A percentile compares a stretch with the other conserved stretches of the same genome.
These are phyloP conservation scores for Ceratocystiopsis minuta DNA, from an alignment of 2,329 filamentous ascomycete species.

Conservation along the genomic window DNA sequence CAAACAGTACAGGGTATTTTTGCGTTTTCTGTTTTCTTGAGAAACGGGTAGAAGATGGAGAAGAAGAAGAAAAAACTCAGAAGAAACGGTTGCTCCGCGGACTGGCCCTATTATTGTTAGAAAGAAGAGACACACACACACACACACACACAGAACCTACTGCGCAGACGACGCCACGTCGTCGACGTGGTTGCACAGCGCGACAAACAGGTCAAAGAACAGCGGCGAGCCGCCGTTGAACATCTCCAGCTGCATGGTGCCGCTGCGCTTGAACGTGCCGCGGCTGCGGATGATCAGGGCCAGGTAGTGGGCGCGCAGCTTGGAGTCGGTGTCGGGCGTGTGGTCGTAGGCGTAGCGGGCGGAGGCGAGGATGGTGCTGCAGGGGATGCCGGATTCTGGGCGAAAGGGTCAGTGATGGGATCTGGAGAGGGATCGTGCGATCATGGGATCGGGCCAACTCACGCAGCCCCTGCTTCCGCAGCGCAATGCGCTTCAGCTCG, in stretches of 20 bases:
- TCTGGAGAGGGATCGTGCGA: neutral
- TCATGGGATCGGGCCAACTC: constrained; percentile 18
- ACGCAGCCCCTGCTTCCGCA: constrained; percentile 80
- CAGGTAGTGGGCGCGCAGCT: constrained; percentile 76
- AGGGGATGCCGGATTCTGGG: constrained; percentile 58
- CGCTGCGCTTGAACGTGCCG: constrained; percentile 78
- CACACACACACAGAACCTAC: constrained; percentile 9
- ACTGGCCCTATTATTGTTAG: neutral
- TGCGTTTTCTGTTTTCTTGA: neutral
- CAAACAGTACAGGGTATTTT: constrained; percentile 3
- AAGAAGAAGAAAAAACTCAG: neutral
- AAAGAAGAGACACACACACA: too few relatives aligned
- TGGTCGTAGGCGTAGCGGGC: constrained; percentile 82
- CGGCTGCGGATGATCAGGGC: constrained; percentile 81
- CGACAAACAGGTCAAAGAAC: constrained; percentile 89
- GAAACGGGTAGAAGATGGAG: neutral
- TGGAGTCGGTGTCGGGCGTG: constrained; percentile 81
- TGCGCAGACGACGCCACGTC: constrained; percentile 37
- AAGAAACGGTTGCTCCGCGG: neutral
- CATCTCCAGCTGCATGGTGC: constrained; percentile 94
- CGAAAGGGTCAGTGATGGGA: neutral
- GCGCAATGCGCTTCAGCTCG: constrained; percentile 65
- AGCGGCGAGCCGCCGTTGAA: constrained; percentile 62
- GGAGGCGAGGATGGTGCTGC: constrained; percentile 67
- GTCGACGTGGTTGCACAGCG: constrained; percentile 78